A percentile compares a stretch with the other conserved stretches of the same genome.
Conservation (phyloP, 176 grass and related monocot species). For the Canna indica region DNA sequence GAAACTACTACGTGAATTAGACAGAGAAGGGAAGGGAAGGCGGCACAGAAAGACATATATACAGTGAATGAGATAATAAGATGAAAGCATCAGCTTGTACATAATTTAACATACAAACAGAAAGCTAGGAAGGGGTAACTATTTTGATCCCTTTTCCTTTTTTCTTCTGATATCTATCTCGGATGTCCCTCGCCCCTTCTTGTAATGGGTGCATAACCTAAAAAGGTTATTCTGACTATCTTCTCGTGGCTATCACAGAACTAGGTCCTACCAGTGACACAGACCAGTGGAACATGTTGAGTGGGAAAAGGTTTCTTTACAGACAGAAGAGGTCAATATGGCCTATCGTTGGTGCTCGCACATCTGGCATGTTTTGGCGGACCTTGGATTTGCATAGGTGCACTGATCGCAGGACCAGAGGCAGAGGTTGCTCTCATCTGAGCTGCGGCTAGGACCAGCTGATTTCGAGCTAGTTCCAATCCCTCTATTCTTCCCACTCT, state of each 20-base stretch:
- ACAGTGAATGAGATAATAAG: not conserved
- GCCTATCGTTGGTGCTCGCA: slow-evolving; percentile 46
- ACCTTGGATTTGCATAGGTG: slow-evolving; percentile 65
- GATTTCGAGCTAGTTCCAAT: slow-evolving; percentile 42
- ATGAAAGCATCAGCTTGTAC: not conserved
- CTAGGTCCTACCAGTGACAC: not conserved
- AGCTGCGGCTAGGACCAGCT: slow-evolving; percentile 35
- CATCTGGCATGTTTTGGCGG: slow-evolving; percentile 51
- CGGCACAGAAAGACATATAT: not conserved
- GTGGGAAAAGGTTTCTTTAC: not conserved
- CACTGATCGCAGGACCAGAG: slow-evolving; percentile 85
- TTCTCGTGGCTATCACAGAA: not conserved
- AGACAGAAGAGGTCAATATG: not conserved
- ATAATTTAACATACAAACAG: not conserved
- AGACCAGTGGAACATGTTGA: not conserved
- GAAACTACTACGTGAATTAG: not conserved
- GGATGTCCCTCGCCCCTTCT: not conserved
- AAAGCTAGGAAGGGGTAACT: not conserved
- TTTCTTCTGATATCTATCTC: not conserved
- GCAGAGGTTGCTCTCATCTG: slow-evolving; percentile 57
- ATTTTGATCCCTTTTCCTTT: not conserved
- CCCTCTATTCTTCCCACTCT: slow-evolving; percentile 57
- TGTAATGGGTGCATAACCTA: not conserved
- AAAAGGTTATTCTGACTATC: not conserved
- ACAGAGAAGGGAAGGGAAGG: not conserved